A percentile compares a stretch with the other conserved stretches of the same genome.
These are phyloP conservation scores for Monascus ruber DNA, from an alignment of 2,329 filamentous ascomycete genomes.

Conservation along the genomic window DNA sequence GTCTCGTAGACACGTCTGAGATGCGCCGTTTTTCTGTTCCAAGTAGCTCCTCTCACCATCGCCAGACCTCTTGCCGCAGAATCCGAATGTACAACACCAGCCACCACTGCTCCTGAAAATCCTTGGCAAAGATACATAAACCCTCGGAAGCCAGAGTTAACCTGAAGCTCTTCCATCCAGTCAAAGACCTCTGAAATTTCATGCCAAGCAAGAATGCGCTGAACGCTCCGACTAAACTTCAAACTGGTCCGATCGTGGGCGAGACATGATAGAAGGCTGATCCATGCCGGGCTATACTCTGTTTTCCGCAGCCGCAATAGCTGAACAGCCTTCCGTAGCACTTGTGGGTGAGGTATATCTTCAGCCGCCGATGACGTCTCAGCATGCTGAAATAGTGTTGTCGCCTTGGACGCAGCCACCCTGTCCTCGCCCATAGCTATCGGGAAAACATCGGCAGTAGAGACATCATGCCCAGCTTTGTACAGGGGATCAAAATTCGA, in stretches of 20 bases:
- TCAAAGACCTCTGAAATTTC: slow-evolving; percentile 19
- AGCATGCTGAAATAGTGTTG: slow-evolving; percentile 12
- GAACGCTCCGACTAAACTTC: slow-evolving; percentile 11
- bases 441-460: slow-evolving; percentile 17
- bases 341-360: slow-evolving; percentile 12
- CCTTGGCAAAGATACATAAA: slow-evolving; percentile 24
- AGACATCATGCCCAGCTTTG: slow-evolving; percentile 6
- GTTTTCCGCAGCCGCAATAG: slow-evolving; percentile 20
- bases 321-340: slow-evolving; percentile 26
- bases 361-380: slow-evolving; percentile 2
- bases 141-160: slow-evolving; percentile 20
- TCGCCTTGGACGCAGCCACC: slow-evolving; percentile 1
- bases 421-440: slow-evolving; percentile 9
- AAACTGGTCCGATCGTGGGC: neutral
- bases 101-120: slow-evolving; percentile 24
- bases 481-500: slow-evolving; percentile 8
- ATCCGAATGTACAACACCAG: slow-evolving; percentile 16
- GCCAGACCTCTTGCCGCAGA: slow-evolving; percentile 16
- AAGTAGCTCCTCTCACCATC: slow-evolving; percentile 10
- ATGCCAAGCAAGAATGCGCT: slow-evolving; percentile 28
- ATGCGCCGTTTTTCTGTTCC: slow-evolving; percentile 1
- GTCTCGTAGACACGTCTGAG: slow-evolving; percentile 3
- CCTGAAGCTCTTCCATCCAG: slow-evolving; percentile 22
- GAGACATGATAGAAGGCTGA: slow-evolving; percentile 16
- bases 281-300: slow-evolving; percentile 24